Evolutionary conservation across 2,329 filamentous ascomycete genomes (phyloP), one percentile per base, ranked within the genome.

Genomic region (Aspergillus thermomutatus): DNA sequence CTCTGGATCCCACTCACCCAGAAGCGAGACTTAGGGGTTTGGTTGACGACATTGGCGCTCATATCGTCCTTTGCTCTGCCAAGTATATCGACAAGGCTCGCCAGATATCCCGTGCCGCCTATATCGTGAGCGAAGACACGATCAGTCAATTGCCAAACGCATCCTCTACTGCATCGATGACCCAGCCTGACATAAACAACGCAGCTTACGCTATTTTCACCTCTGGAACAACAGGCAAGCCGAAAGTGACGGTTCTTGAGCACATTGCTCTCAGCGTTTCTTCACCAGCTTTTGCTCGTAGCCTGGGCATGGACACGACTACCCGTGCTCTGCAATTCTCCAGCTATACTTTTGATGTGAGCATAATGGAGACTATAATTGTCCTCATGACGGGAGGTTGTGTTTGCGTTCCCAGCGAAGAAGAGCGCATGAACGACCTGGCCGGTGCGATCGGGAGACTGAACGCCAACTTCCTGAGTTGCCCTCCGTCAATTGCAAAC

Each of bases 181-280:
- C 50, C 1, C 62, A 54, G 1, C 60, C 66, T 25, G 65, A 43
- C 2, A 63, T 70, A 3, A 49, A 57, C 2, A 73, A 71, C 52
- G 67, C 70, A 21, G 85, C 86, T 0, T 88, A 86, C 64, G 77
- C 86, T 3, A 80, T 89, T 4, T 85, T 88, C 59, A 83, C 81
- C 0, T 82, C 82, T 2, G 82, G 83, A 0, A 83, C 82, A 0
- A 82, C 83, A 1, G 80, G 80, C 50, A 80, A 78, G 51, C 82
- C 83, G 0, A 84, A 85, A 56, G 86, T 84, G 1, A 82, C 86
- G 11, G 82, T 87, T 19, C 83, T 88, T 58, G 83, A 82, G 7
- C 87, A 90, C 63, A 74, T 75, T 0, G 80, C 83, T 0, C 75
- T 88, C 1, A 82, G 82, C 1, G 83, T 84, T 0, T 77, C 79